Evolutionary conservation across 2,329 filamentous ascomycete genomes (phyloP), one percentile per base, ranked within the genome.

Genomic region (Monosporascus sp.): DNA sequence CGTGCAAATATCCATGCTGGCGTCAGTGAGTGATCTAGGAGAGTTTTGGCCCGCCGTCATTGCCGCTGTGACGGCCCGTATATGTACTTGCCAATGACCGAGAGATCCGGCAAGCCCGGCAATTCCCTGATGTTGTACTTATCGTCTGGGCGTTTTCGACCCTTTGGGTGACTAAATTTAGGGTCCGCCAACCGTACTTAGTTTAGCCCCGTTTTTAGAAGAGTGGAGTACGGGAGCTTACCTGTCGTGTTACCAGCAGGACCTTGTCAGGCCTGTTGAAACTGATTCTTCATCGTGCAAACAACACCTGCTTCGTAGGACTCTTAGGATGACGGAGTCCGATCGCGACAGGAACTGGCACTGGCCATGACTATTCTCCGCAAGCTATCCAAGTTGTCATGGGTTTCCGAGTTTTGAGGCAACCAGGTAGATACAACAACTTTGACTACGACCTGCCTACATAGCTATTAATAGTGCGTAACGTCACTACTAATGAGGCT

Each of bases 1-100:
- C 17, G 47, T 48, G 47, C 47, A 48, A 18, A 48, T 38, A 38
- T 54, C 47, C 47, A 55, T 39, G 9, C 39, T 39, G 18, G 27
- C 27, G 27, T 31, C 27, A 14, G 11, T 31, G 27, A 31, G 27
- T 14, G 27, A 31, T 14, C 27, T 31, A 14, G 27, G 17, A 17
- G 3, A 20, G n/a, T 1, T 42, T 2, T 20, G 9, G 18, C n/a
- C 18, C 9, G 6, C 6, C 8, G n/a, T 5, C 18, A 42, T 20
- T 18, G 18, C n/a, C 18, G 39, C n/a, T 2, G n/a, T 15, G 15
- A 39, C 15, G 37, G 37, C n/a, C 2, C 37, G 6, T 39, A 39
- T 6, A 39, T 39, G 7, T 42, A 42, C 39, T 20, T 11, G 39
- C 11, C 18, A 18, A 11, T 20, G 18, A 11, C 18, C 9, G 39